Evolutionary conservation across 108 stramenopile genomes (phyloP), one percentile per base, ranked within the genome.

Genomic region (Cyclotella choctawhatcheeana): DNA sequence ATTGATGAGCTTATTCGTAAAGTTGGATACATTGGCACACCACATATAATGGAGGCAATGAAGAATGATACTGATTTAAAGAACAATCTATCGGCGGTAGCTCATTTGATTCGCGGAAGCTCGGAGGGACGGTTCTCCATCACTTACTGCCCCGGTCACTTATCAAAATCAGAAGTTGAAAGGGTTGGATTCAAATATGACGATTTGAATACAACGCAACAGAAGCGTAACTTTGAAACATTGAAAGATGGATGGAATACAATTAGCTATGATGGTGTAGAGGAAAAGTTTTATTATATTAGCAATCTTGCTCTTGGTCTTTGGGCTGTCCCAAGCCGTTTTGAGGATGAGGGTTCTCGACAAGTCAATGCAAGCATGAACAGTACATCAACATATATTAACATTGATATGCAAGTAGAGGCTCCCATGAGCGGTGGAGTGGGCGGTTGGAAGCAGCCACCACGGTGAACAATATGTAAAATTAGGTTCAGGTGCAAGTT

Each of bases 41-140:
- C 94, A 0, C 64, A 67, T 20, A 90, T 94, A 0, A 88, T 98
- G 93, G 68, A 86, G 26, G 82, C 76, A 34, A 87, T 98, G 90
- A 68, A 88, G 30, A 69, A 85, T 1, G 77, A 90, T 63, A 59
- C 75, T 24, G 96, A 97, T 35, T 79, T 98, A 52, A 81, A 86
- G 71, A 76, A 84, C 32, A 98, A 93, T 77, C 79, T 98, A 56
- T 90, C 92, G 0, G 95, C 95, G 1, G 97, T 96, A 8, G 97
- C 97, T 3, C 98, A 98, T 67, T 79, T 98, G 48, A 97, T 98
- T 44, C 98, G 97, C 72, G 98, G 97, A 13, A 91, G 89, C 47
- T 85, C 93, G 5, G 98, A 98, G 76, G 95, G 92, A 26, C 84
- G 98, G 27, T 98, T 98, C 82, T 60, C 58, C 3, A 74, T 98